phyloP scores from a whole-genome alignment of 371 early-diverging fungal genomes.

The Circinella umbellata region DNA sequence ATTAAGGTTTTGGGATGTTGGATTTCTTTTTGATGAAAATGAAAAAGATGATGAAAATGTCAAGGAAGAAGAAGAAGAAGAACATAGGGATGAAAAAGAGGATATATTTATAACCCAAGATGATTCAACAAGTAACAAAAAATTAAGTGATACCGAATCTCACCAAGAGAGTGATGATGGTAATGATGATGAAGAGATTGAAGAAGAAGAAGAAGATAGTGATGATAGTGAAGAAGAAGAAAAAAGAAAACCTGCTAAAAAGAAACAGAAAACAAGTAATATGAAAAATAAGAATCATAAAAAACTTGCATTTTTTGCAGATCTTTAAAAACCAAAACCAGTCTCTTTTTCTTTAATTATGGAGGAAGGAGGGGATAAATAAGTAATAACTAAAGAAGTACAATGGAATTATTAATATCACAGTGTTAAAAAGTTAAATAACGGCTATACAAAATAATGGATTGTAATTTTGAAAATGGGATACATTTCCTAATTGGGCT shows the following conservation, averaged over 20 bases:
- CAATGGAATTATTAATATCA: too few species aligned
- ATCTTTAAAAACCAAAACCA: constrained; percentile 14
- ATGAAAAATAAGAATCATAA: constrained; percentile 1
- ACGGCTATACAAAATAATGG: too few species aligned
- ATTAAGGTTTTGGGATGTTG: constrained; percentile 86
- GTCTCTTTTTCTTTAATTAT: too few species aligned
- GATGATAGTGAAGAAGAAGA: constrained; percentile 16
- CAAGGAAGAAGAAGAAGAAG: too few species aligned
- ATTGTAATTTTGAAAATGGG: too few species aligned
- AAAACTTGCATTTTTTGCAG: constrained; percentile 23
- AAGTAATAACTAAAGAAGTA: too few species aligned
- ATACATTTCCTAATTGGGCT: too few species aligned
- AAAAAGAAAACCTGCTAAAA: constrained; percentile 4
- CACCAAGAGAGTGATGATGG: constrained; percentile 26
- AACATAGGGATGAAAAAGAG: constrained; percentile 28
- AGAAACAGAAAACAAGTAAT: constrained; percentile 6
- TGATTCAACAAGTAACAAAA: constrained; percentile 20
- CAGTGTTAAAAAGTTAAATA: too few species aligned
- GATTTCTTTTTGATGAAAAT: constrained; percentile 55
- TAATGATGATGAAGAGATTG: constrained; percentile 22
- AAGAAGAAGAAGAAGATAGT: constrained; percentile 20
- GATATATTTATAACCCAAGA: constrained; percentile 14
- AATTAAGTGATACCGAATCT: constrained; percentile 35
- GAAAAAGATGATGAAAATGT: constrained; percentile 50
- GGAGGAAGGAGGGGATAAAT: too few species aligned